These are phyloP conservation scores for Kuraishia capsulata DNA, from an alignment of 805 yeast species.

Conservation along the genomic window DNA sequence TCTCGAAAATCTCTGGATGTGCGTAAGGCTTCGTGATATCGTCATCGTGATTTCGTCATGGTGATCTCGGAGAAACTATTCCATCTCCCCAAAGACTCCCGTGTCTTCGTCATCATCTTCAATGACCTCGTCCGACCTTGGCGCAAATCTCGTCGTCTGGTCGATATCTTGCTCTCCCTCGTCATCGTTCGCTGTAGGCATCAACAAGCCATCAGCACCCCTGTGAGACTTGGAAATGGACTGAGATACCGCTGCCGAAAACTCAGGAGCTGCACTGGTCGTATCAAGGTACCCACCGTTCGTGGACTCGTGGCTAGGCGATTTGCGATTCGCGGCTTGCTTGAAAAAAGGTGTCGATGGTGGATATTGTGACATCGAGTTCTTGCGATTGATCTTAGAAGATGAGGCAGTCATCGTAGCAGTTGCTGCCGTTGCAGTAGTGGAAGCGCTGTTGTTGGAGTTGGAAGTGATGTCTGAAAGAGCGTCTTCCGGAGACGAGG, in stretches of 20 bases:
- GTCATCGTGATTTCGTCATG: too few species aligned
- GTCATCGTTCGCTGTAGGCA: constrained; percentile 12
- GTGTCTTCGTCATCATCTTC: constrained; percentile 15
- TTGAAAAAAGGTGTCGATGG: constrained; percentile 20
- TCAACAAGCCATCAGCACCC: constrained; percentile 9
- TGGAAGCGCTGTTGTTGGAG: constrained; percentile 1
- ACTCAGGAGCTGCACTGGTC: constrained; percentile 3
- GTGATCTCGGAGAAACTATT: too few species aligned
- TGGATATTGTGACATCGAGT: constrained; percentile 36
- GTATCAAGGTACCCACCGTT: constrained; percentile 26
- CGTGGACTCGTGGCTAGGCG: constrained; percentile 7
- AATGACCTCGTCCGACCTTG: constrained; percentile 4
- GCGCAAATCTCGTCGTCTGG: too few species aligned
- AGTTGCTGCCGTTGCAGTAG: constrained; percentile 4
- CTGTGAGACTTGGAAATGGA: constrained; percentile 1
- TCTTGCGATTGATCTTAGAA: constrained; percentile 18
- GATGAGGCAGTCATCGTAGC: too few species aligned
- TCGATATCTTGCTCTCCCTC: constrained; percentile 9
- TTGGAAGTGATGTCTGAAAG: neutral
- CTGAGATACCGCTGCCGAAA: neutral
- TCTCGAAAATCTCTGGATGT: too few species aligned
- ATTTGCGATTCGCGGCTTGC: constrained; percentile 6
- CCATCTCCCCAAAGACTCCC: constrained; percentile 29
- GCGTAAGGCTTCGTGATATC: too few species aligned
- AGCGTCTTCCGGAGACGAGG: neutral